Percentiles rank a stretch among this genome's conserved stretches.
phyloP scores from a whole-genome alignment of 169 alveolate species.

The Plasmodium malariae region DNA sequence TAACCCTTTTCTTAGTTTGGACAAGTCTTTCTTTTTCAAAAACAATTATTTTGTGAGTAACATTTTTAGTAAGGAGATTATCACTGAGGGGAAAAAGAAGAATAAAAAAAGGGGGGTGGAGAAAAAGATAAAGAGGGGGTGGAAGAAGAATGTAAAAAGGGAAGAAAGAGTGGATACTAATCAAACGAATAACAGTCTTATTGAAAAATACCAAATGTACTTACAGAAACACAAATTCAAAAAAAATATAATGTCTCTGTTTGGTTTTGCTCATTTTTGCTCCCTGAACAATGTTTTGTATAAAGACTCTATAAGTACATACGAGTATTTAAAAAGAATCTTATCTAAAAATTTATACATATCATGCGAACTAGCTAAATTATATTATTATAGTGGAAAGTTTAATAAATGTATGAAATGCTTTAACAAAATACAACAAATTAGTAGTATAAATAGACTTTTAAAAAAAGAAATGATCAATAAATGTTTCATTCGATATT shows the following conservation, averaged over 20 bases:
- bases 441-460: slow-evolving; percentile 4
- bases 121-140: background rate
- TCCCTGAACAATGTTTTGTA: slow-evolving; percentile 21
- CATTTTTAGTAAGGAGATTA: background rate
- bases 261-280: slow-evolving; percentile 69
- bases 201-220: slow-evolving; percentile 23
- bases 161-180: background rate
- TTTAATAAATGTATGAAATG: slow-evolving; percentile 35
- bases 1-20: slow-evolving; percentile 34
- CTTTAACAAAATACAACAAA: slow-evolving; percentile 15
- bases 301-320: slow-evolving; percentile 28
- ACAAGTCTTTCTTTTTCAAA: slow-evolving; percentile 37
- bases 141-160: background rate
- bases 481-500: slow-evolving; percentile 15
- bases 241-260: slow-evolving; percentile 46
- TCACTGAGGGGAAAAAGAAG: background rate
- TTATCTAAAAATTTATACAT: slow-evolving; percentile 31
- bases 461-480: slow-evolving; percentile 15
- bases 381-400: slow-evolving; percentile 35
- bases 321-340: slow-evolving; percentile 13
- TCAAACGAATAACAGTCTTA: background rate
- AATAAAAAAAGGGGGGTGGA: background rate
- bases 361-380: slow-evolving; percentile 61
- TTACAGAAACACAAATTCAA: slow-evolving; percentile 20
- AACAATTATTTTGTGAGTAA: slow-evolving; percentile 36